A percentile compares a stretch with the other conserved stretches of the same genome.
phyloP scores from a whole-genome alignment of 2,329 filamentous ascomycete genomes.

The Fusarium multiceps region DNA sequence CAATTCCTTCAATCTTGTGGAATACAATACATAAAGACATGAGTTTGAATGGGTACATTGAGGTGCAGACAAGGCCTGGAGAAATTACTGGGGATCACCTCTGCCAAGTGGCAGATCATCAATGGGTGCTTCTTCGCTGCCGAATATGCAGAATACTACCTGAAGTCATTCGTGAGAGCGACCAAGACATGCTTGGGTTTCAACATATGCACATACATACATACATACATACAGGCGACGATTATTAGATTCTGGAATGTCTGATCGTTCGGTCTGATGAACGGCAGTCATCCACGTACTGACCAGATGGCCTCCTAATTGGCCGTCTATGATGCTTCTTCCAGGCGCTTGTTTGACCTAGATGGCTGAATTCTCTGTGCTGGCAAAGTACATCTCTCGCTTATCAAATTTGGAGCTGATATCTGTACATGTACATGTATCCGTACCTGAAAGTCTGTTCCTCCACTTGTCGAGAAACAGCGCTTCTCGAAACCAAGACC shows the following conservation, averaged over 20 bases:
- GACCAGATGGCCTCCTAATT: conserved; percentile 10
- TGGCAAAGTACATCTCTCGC: conserved; percentile 23
- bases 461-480: conserved; percentile 14
- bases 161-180: conserved; percentile 3
- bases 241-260: neutral
- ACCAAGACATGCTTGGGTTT: neutral
- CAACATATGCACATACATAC: conserved; percentile 11
- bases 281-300: conserved; percentile 8
- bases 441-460: conserved; percentile 31
- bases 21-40: neutral
- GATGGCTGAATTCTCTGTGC: conserved; percentile 8
- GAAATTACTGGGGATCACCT: conserved; percentile 39
- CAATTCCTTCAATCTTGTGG: conserved; percentile 14
- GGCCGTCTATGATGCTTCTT: conserved; percentile 27
- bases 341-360: conserved; percentile 38
- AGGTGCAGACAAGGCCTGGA: conserved; percentile 18
- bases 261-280: conserved; percentile 9
- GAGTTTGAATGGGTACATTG: conserved; percentile 2
- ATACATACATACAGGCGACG: conserved; percentile 4
- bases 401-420: neutral
- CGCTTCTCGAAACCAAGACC: conserved; percentile 45
- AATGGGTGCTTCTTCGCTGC: conserved; percentile 25
- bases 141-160: conserved; percentile 12
- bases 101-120: conserved; percentile 41
- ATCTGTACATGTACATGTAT: conserved; percentile 20